Base-by-base conservation (phyloP, 148 eudicot genomes). In the Chenopodium album region DNA sequence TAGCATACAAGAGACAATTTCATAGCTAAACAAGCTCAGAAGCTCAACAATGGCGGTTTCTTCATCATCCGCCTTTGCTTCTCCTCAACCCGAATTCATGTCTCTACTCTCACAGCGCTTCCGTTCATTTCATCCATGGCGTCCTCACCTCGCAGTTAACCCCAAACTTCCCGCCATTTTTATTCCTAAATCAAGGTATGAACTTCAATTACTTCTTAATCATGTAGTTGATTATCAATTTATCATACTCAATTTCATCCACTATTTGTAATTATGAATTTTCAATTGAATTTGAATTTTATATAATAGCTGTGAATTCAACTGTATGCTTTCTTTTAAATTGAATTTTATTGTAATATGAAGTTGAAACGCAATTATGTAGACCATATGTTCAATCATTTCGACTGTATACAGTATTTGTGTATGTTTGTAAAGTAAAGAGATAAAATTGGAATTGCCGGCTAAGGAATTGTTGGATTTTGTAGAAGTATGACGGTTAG, bases 111-210 rank as follows among this genome's bases (percentile, higher is more conserved):
- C 34, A 20, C 64, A 52, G 22, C 41, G 6, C 77, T 63, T 52
- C 41, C 17, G 1, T 23, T 26, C 41, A n/a, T 12, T 70, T 13
- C 50, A 67, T 1, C 37, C 70, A 70, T 79, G 81, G 67, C 66
- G 47, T 23, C 46, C 69, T 28, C 34, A 29, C 6, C 64, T 65
- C n/a, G 11, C 28, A 4, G 9, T 34, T 29, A 16, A 29, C 1
- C n/a, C 68, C 50, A 59, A 47, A 22, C 67, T 78, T 78, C 85
- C 85, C 78, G 74, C 85, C 78, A 56, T 64, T 73, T 41, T 75
- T 71, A 37, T 41, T 4, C 37, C 78, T n/a, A 67, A 52, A 19
- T 54, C 26, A 16, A 75, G 75, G 82, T 74, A 26, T 22, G 34
- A 50, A 19, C 48, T 67, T 67, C 63, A 23, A 11, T n/a, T 34